A percentile compares a stretch with the other conserved stretches of the same genome.
Evolutionary conservation across 441 rosid species (phyloP).

Genomic region (Flueggea neowawraea): DNA sequence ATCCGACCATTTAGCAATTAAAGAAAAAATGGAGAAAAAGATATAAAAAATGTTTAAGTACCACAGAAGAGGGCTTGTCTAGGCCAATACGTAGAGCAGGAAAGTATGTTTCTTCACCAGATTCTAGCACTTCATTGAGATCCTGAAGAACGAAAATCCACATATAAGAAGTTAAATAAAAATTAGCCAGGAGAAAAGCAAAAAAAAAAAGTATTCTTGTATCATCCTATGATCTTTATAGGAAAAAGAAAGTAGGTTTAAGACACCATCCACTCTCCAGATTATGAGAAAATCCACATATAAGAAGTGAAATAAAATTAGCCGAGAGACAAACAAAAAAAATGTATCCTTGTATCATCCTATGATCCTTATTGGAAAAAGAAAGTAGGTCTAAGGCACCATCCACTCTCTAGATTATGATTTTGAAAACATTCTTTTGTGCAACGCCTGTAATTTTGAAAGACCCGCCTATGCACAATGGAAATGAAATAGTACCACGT

Average conservation of each 20-base stretch:
- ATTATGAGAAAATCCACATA: too few relatives aligned
- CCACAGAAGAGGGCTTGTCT: conserved; percentile 72
- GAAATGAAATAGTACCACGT: too few relatives aligned
- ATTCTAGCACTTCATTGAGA: conserved; percentile 49
- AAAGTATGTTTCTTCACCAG: conserved; percentile 87
- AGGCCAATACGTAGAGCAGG: conserved; percentile 73
- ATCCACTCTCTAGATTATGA: too few relatives aligned
- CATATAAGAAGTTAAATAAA: conserved; percentile 1
- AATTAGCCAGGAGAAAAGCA: not conserved
- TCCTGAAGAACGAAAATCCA: conserved; percentile 45
- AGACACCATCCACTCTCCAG: too few relatives aligned
- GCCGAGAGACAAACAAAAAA: not conserved
- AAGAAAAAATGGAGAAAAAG: not conserved
- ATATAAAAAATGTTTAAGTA: conserved; percentile 28
- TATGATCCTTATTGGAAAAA: too few relatives aligned
- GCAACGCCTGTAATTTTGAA: too few relatives aligned
- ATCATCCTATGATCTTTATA: not conserved
- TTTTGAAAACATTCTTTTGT: too few relatives aligned
- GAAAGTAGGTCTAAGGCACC: too few relatives aligned
- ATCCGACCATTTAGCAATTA: not conserved
- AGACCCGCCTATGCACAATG: too few relatives aligned
- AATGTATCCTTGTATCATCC: not conserved
- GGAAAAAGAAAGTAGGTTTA: too few relatives aligned
- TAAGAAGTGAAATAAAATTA: not conserved
- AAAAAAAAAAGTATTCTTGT: too few relatives aligned